Evolutionary conservation across 139 green algal species (phyloP), one percentile per base, ranked within the genome.

Genomic region (Coelastrella sp.): DNA sequence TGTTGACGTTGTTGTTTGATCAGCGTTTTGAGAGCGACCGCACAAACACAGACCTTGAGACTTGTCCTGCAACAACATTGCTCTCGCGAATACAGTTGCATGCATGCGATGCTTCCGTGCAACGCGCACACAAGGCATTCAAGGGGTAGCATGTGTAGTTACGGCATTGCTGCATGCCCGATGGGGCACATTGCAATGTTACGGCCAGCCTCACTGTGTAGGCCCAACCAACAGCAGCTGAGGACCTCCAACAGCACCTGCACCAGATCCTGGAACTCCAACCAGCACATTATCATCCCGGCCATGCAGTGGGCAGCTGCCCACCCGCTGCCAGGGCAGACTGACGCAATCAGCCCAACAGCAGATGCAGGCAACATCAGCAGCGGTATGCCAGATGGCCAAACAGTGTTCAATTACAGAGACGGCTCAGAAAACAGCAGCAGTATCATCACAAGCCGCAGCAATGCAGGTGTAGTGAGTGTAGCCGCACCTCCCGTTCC

Each of bases 401-500:
- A 19, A 17, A 76, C 68, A n/a, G 68, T 76, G 17, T 76, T 76
- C 68, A 76, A 76, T 19, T 76, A 76, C 68, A n/a, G 68, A 76
- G 19, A 24, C 19, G 68, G 68, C 10, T 10, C 68, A 24, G 68
- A 76, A 0, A 76, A 10, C 24, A 24, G 19, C 8, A 24, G 15
- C 24, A 24, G 19, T 7, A 24, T 8, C 10, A 24, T 25, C 8
- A 76, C 17, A 1, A 76, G 68, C 35, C 68, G 17, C 15, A 76
- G 17, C 68, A 35, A 24, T 11, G 68, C 68, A 24, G 68, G 68
- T 7, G 68, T 76, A 4, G 5, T 76, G 7, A 76, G 68, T 24
- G 19, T 76, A 27, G 68, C 68, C 4, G 10, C 68, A 24, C 19
- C 68, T 27, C 68, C 68, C 8, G 68, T 8, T 1, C 8, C 68